These are phyloP conservation scores for Amylocystis lapponica DNA, from an alignment of 768 basidiomycete genomes.

Conservation along the genomic window DNA sequence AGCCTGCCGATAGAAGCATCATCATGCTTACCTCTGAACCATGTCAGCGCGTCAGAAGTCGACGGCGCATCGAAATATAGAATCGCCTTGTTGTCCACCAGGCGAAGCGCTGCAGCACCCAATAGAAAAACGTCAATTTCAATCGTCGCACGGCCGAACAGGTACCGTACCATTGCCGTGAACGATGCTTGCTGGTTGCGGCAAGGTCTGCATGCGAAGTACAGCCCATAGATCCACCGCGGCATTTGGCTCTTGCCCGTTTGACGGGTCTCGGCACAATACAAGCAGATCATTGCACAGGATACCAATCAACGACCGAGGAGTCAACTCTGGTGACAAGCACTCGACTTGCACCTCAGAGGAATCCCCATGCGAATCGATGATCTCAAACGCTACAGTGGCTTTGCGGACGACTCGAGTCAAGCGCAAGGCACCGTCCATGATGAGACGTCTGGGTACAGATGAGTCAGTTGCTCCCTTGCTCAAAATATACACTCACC, in stretches of 20 bases:
- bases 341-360: constrained; percentile 87
- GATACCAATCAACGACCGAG: constrained; percentile 72
- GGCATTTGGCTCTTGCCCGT: constrained; percentile 68
- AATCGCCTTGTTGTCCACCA: constrained; percentile 90
- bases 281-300: constrained; percentile 93
- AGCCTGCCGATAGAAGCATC: too few relatives aligned
- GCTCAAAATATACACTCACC: constrained; percentile 40
- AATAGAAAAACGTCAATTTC: constrained; percentile 2
- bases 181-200: constrained; percentile 85
- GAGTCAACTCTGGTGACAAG: constrained; percentile 80
- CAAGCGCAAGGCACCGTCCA: constrained; percentile 82
- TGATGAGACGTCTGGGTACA: constrained; percentile 69
- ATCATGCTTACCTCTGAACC: constrained; percentile 90
- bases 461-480: background rate
- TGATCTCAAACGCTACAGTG: constrained; percentile 73
- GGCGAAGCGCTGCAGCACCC: constrained; percentile 55
- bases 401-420: constrained; percentile 90
- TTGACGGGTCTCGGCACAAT: constrained; percentile 80
- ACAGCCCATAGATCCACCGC: constrained; percentile 95
- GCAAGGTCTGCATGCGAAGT: constrained; percentile 88
- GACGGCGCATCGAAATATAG: constrained; percentile 84
- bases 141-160: background rate
- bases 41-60: constrained; percentile 79
- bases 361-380: constrained; percentile 70
- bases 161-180: constrained; percentile 67